A percentile compares a stretch with the other conserved stretches of the same genome.
Conservation (phyloP, 345 rosid genomes). For the Brassica incana region DNA sequence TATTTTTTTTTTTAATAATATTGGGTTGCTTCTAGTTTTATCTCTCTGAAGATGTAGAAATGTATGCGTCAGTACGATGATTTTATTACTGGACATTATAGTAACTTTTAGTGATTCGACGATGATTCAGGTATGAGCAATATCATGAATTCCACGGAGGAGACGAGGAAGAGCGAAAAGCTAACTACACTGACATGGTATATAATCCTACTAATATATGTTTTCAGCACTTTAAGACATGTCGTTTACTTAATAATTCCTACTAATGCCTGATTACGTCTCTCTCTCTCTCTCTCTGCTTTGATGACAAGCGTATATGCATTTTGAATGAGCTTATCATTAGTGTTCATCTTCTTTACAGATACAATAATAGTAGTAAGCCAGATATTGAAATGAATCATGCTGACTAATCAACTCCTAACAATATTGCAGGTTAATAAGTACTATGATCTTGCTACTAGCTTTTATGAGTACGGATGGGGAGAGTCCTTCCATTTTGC, state of each 20-base stretch:
- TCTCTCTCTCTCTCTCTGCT: neutral
- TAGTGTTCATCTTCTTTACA: conserved; percentile 1
- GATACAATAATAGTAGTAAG: neutral
- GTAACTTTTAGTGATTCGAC: neutral
- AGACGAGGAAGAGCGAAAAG: conserved; percentile 81
- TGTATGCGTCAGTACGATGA: neutral
- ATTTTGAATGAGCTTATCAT: conserved; percentile 13
- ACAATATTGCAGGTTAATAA: conserved; percentile 68
- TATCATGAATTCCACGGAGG: conserved; percentile 83
- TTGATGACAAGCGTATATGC: neutral
- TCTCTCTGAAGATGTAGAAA: neutral
- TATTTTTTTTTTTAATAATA: too few species aligned
- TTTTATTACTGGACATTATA: neutral
- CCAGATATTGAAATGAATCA: neutral
- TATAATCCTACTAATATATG: neutral
- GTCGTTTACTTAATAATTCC: neutral
- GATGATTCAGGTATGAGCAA: conserved; percentile 75
- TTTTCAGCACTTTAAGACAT: neutral
- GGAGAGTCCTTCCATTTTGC: conserved; percentile 99
- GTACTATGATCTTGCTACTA: conserved; percentile 93
- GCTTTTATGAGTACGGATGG: conserved; percentile 98
- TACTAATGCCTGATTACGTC: neutral
- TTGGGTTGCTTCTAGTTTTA: neutral
- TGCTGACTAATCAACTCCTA: neutral
- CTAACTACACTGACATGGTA: conserved; percentile 92